phyloP scores from a whole-genome alignment of 1,284 basidiomycete species.

The Ustilago vetiveriae region DNA sequence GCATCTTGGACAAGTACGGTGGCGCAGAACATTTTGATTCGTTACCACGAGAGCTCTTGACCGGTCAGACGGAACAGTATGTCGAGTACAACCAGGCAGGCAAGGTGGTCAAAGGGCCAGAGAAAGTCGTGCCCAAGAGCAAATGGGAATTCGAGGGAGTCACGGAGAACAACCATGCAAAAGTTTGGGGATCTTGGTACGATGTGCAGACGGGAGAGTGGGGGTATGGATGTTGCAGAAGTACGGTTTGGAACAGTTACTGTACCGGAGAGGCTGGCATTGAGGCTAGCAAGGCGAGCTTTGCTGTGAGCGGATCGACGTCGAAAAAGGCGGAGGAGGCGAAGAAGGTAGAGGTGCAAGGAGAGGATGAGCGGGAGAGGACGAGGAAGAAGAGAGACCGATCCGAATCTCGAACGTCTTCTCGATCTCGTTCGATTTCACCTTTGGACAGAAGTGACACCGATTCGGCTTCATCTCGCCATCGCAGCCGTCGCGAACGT shows the following conservation, averaged over 20 bases:
- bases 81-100: constrained; percentile 95
- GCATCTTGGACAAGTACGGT: constrained; percentile 77
- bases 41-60: constrained; percentile 85
- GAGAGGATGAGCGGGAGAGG: neutral
- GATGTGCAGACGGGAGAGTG: constrained; percentile 77
- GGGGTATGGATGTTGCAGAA: constrained; percentile 97
- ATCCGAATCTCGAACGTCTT: constrained; percentile 1
- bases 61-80: constrained; percentile 95
- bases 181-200: constrained; percentile 97
- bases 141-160: constrained; percentile 82
- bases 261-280: constrained; percentile 91
- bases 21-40: constrained; percentile 91
- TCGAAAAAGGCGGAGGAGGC: neutral
- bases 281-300: constrained; percentile 73
- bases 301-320: neutral
- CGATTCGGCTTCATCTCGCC: neutral
- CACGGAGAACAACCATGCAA: constrained; percentile 89
- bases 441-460: neutral
- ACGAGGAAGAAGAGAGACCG: constrained; percentile 1
- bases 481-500: neutral
- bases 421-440: neutral
- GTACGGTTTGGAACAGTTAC: constrained; percentile 84
- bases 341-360: neutral
- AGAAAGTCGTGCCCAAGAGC: constrained; percentile 81
- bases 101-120: constrained; percentile 88